Evolutionary conservation across 2,329 filamentous ascomycete genomes (phyloP).

Genomic region (Colletotrichum paranaense): DNA sequence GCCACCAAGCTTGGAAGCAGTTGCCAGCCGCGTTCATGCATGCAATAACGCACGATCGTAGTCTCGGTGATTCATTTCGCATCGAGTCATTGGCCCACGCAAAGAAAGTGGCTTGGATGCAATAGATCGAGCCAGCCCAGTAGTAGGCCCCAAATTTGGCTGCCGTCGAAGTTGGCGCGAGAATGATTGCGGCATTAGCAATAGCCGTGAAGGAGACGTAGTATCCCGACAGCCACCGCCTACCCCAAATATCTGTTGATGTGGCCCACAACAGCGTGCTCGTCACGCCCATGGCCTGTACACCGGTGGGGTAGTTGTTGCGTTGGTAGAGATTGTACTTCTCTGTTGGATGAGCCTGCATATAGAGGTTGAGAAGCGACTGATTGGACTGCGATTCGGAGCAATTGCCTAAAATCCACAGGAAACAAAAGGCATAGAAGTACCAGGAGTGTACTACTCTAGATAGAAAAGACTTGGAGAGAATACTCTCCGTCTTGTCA

Average conservation of each 20-base stretch:
- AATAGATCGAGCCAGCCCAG: constrained; percentile 9
- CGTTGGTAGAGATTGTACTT: constrained; percentile 6
- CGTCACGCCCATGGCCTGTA: constrained; percentile 9
- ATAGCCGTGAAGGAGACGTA: constrained; percentile 5
- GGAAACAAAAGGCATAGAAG: constrained; percentile 18
- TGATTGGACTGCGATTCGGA: constrained; percentile 18
- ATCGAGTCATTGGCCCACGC: constrained; percentile 18
- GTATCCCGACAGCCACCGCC: constrained; percentile 12
- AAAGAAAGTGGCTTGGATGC: constrained; percentile 17
- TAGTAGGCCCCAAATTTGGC: constrained; percentile 15
- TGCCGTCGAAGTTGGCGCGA: neutral
- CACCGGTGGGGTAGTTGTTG: constrained; percentile 16
- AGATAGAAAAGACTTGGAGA: constrained; percentile 2
- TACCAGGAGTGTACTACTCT: neutral
- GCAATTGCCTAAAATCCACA: constrained; percentile 11
- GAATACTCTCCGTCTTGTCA: neutral
- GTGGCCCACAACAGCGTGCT: constrained; percentile 8
- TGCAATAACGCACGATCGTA: constrained; percentile 12
- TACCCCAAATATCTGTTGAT: constrained; percentile 2
- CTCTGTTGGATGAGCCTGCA: constrained; percentile 5
- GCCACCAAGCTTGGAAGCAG: constrained; percentile 19
- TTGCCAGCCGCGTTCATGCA: constrained; percentile 22
- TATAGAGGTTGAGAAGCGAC: constrained; percentile 15
- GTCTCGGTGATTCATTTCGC: neutral
- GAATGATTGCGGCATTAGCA: constrained; percentile 10